Conservation (phyloP, 2,329 filamentous ascomycete species). For the Rutstroemia sp. region DNA sequence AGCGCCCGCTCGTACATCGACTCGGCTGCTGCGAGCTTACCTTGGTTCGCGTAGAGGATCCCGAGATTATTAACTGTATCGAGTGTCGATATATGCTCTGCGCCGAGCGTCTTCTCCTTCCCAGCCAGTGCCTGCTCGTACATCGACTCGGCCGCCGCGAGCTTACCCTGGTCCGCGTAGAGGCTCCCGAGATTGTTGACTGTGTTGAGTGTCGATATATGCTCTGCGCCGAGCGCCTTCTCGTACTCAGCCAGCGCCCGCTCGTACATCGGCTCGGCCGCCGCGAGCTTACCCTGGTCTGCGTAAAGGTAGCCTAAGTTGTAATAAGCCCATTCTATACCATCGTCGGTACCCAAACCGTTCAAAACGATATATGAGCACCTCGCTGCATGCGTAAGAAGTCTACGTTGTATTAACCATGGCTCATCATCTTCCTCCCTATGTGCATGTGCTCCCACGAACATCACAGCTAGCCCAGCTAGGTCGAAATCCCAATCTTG, state of each 20-base stretch:
- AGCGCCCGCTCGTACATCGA: conserved; percentile 8
- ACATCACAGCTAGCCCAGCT: conserved; percentile 8
- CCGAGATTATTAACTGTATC: conserved; percentile 8
- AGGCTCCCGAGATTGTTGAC: no score
- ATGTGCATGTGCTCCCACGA: conserved; percentile 10
- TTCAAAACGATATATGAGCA: no score
- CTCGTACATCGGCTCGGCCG: conserved; percentile 14
- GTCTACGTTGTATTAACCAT: conserved; percentile 15
- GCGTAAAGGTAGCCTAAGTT: conserved; percentile 20
- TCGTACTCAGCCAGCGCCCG: conserved; percentile 8
- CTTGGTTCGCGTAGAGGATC: not conserved
- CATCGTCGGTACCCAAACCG: not conserved
- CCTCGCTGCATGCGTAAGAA: conserved; percentile 15
- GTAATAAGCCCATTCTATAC: conserved; percentile 3
- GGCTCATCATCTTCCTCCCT: not conserved
- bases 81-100: conserved; percentile 14
- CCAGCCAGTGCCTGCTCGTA: conserved; percentile 10
- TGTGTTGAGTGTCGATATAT: no score
- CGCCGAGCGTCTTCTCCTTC: conserved; percentile 13
- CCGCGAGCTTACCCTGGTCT: conserved; percentile 14
- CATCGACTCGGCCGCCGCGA: conserved; percentile 22
- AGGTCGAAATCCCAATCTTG: conserved; percentile 11
- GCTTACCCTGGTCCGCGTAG: no score
- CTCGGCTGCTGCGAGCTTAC: not conserved
- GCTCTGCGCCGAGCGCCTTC: no score